These are phyloP conservation scores for Geranium rotundifolium DNA, from an alignment of 345 rosid genomes.

Conservation along the genomic window DNA sequence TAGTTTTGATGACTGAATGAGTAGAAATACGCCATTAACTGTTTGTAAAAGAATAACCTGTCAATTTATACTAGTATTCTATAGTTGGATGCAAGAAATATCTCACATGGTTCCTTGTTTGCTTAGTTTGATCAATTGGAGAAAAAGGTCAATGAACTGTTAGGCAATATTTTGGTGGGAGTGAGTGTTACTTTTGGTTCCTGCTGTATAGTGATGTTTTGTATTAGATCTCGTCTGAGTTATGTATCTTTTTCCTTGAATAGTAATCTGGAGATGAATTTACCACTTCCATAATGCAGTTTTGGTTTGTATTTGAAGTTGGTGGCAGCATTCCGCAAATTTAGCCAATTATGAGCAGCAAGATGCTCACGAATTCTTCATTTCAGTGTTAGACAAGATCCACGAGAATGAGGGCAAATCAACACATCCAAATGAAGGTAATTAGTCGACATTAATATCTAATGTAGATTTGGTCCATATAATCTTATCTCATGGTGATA, in stretches of 20 bases:
- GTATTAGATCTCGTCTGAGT: constrained; percentile 10
- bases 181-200: not conserved
- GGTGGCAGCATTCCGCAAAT: constrained; percentile 90
- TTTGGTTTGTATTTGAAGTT: constrained; percentile 41
- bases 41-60: not conserved
- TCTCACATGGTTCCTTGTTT: too few relatives aligned
- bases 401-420: constrained; percentile 72
- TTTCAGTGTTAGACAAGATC: constrained; percentile 71
- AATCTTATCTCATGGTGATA: not conserved
- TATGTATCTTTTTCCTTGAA: not conserved
- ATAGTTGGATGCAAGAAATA: not conserved
- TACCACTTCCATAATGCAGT: constrained; percentile 8
- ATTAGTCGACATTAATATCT: not conserved
- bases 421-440: constrained; percentile 39
- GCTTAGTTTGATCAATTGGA: too few relatives aligned
- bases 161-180: not conserved
- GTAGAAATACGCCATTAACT: not conserved
- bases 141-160: too few relatives aligned
- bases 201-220: not conserved
- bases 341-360: constrained; percentile 83
- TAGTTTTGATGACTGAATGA: too few relatives aligned
- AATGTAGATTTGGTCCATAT: constrained; percentile 3
- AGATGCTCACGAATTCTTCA: constrained; percentile 94
- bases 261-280: not conserved
- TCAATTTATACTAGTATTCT: not conserved